Percentiles rank a stretch among this genome's conserved stretches.
These are phyloP conservation scores for Drechslerella coelobrocha DNA, from an alignment of 2,329 filamentous ascomycete genomes.

Conservation along the genomic window DNA sequence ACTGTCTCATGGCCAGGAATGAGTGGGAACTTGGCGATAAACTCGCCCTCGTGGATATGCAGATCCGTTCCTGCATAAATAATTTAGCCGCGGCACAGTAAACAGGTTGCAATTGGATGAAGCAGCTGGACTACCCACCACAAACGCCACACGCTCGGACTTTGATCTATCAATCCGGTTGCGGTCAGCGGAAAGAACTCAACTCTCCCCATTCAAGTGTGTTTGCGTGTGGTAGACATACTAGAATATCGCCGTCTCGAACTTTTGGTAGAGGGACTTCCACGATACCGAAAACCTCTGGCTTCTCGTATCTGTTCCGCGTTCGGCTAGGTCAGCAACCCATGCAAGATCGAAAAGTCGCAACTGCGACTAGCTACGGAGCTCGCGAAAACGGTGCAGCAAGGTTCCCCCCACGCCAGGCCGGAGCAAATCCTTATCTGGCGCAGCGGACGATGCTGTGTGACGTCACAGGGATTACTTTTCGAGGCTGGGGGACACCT, in stretches of 20 bases:
- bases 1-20: constrained; percentile 69
- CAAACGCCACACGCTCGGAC: constrained; percentile 73
- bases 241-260: constrained; percentile 67
- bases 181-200: constrained; percentile 23
- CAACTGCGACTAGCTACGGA: constrained; percentile 53
- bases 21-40: constrained; percentile 63
- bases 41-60: constrained; percentile 74
- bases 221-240: constrained; percentile 53
- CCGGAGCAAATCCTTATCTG: background rate
- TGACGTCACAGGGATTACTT: constrained; percentile 7
- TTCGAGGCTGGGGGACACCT: constrained; percentile 47
- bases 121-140: constrained; percentile 56
- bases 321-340: constrained; percentile 4
- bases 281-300: constrained; percentile 68
- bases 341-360: background rate
- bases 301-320: constrained; percentile 66
- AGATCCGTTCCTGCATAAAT: constrained; percentile 55
- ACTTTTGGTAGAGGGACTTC: constrained; percentile 68
- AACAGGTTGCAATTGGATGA: background rate
- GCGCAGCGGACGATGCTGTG: background rate
- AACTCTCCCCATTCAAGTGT: background rate
- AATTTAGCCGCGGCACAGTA: background rate
- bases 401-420: constrained; percentile 14
- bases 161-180: constrained; percentile 63
- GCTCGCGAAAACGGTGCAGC: constrained; percentile 8